Evolutionary conservation across 306 rosid genomes (phyloP), one percentile per base, ranked within the genome.

Genomic region (Ormosia semicastrata): DNA sequence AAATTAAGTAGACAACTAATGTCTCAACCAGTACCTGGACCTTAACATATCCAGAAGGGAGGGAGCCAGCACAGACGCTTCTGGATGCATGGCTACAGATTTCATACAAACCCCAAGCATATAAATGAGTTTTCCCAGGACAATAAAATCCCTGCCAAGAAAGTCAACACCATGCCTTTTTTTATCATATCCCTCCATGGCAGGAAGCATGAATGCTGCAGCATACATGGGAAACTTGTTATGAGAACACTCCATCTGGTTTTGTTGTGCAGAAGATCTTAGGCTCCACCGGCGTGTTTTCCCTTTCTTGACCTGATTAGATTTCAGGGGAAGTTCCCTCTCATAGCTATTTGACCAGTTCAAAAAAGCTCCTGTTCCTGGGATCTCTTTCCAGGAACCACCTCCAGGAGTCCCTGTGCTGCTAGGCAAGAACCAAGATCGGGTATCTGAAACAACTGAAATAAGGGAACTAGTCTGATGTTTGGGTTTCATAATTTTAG

Each of bases 141-240:
- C 94, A 60, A 95, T 79, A 75, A 95, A 95, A 85, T 95, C 99
- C 90, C 99, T 90, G 78, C 83, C 87, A 81, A 93, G 95, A 89
- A 95, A 87, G 87, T 95, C 98, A 69, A 93, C 93, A 58, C 99
- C 98, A 2, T 95, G 98, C 65, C 98, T 88, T 87, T 82, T 95
- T 82, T 93, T 95, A 83, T 95, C 98, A 84, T 85, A 95, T 34
- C 98, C 97, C 81, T 92, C 91, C 98, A 95, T 93, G 73, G 97
- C 97, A 64, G 99, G 99, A 67, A 95, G 98, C 96, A 95, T 93
- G 81, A 93, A 93, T n/a, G 96, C 94, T 49, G 99, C 98, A 24
- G 97, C 99, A 82, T 95, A 88, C 82, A 85, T 76, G 17, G 99
- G 99, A 88, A 95, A 95, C 91, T 92, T 95, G 77, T 95, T 95